These are phyloP conservation scores for Oldenlandia corymbosa DNA, from an alignment of 257 asterid species.

Conservation along the genomic window DNA sequence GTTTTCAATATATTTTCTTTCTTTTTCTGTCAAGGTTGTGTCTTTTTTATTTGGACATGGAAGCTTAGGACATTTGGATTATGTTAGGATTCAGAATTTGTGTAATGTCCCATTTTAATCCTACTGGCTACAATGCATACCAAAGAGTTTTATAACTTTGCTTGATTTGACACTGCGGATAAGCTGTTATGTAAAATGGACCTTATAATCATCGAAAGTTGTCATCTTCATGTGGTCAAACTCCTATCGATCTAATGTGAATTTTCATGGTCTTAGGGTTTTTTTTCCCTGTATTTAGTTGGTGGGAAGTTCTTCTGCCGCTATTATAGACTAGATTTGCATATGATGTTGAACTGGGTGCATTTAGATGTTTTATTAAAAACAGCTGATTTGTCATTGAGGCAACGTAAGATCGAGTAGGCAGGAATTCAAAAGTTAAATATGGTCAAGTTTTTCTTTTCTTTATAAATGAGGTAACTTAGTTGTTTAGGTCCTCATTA, in stretches of 20 bases:
- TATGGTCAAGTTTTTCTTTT: too few species aligned
- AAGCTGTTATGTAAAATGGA: not conserved
- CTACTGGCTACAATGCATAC: not conserved
- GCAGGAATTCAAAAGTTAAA: too few species aligned
- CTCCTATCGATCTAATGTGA: not conserved
- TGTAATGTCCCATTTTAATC: not conserved
- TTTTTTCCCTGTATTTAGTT: not conserved
- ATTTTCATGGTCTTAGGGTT: not conserved
- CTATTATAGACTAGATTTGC: too few species aligned
- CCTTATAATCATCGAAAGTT: not conserved
- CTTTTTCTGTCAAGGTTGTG: not conserved
- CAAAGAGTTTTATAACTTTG: not conserved
- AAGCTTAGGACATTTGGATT: not conserved
- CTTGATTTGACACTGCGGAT: not conserved
- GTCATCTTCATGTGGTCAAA: not conserved
- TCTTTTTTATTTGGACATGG: not conserved
- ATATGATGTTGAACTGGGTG: too few species aligned
- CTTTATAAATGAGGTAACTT: too few species aligned
- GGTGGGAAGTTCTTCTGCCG: too few species aligned
- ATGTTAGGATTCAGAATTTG: not conserved
- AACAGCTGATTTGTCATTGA: too few species aligned
- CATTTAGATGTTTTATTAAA: too few species aligned
- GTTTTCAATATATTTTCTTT: not conserved
- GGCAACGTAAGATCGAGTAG: too few species aligned
- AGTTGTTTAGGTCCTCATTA: not conserved